Conservation (phyloP, 129 eudicot genomes). For the Flaveria robusta region DNA sequence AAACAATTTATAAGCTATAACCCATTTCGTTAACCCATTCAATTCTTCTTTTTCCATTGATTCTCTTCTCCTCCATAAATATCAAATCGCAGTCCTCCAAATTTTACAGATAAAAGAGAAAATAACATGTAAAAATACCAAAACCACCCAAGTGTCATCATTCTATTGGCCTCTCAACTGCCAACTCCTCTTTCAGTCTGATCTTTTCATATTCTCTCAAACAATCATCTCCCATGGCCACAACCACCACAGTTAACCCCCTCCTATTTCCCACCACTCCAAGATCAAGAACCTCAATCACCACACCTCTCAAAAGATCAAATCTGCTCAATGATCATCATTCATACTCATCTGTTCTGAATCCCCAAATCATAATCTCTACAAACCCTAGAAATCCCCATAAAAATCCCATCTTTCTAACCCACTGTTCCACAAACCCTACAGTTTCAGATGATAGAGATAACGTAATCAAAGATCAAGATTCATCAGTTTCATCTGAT, state of each 20-base stretch:
- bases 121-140: neutral
- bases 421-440: constrained; percentile 63
- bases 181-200: constrained; percentile 36
- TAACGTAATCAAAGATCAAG: constrained; percentile 46
- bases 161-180: constrained; percentile 29
- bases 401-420: constrained; percentile 38
- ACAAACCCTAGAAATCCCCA: constrained; percentile 32
- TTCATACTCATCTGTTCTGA: constrained; percentile 16
- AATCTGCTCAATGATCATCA: constrained; percentile 32
- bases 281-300: constrained; percentile 33
- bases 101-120: neutral
- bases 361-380: constrained; percentile 24
- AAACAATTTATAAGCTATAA: no score
- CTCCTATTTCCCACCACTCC: constrained; percentile 36
- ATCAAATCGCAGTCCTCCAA: constrained; percentile 9
- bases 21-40: no score
- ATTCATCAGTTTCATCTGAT: constrained; percentile 31
- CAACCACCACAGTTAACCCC: constrained; percentile 37
- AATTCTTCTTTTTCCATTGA: neutral
- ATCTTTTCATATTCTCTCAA: constrained; percentile 29
- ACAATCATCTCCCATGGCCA: constrained; percentile 37
- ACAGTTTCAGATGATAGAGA: constrained; percentile 50
- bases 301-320: constrained; percentile 24
- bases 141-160: constrained; percentile 40
- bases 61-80: constrained; percentile 10